Conservation (phyloP, 2,329 filamentous ascomycete species). For the Colletotrichum sp. region DNA sequence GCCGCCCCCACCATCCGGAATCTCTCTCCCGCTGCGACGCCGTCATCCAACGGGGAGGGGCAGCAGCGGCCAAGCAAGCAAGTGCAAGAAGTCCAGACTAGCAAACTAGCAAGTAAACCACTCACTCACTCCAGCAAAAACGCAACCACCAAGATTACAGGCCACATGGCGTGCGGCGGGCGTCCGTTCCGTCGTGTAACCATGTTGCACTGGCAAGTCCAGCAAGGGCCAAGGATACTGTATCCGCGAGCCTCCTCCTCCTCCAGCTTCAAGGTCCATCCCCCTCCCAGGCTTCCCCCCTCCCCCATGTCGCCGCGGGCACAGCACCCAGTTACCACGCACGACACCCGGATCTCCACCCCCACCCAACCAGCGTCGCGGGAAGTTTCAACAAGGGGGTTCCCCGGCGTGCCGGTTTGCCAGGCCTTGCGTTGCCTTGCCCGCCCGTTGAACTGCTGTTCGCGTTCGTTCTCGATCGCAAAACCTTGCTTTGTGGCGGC, state of each 20-base stretch:
- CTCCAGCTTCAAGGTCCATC: background rate
- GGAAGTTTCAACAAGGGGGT: constrained; percentile 7
- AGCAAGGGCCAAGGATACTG: background rate
- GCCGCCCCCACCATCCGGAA: background rate
- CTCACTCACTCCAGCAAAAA: background rate
- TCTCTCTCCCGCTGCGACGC: background rate
- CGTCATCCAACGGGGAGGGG: background rate
- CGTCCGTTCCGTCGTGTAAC: background rate
- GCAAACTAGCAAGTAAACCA: background rate
- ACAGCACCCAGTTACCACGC: background rate
- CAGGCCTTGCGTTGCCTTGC: background rate
- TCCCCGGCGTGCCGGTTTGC: background rate
- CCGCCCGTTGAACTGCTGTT: background rate
- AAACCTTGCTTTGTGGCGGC: background rate
- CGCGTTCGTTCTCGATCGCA: background rate
- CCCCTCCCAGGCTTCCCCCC: background rate
- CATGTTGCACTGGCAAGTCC: background rate
- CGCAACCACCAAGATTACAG: background rate
- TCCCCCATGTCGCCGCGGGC: background rate
- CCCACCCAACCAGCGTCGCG: constrained; percentile 3
- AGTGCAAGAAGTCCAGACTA: background rate
- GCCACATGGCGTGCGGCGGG: background rate
- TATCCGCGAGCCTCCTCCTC: background rate
- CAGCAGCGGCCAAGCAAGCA: background rate
- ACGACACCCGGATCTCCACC: background rate